These are phyloP conservation scores for Aureobasidium sp. DNA, from an alignment of 2,329 filamentous ascomycete species.

Conservation along the genomic window DNA sequence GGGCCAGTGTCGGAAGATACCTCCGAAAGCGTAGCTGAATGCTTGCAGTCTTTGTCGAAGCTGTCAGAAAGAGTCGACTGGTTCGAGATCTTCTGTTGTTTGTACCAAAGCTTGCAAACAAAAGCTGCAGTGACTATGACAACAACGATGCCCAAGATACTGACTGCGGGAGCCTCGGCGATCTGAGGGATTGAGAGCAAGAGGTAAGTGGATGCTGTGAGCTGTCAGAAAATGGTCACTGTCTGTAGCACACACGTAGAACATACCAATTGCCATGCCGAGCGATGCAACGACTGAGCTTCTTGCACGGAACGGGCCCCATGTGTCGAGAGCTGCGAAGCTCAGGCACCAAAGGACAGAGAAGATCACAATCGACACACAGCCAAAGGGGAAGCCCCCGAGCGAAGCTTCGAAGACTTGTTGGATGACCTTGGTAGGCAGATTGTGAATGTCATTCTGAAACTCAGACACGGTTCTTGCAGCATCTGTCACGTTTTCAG, in stretches of 20 bases:
- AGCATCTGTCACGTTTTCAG: conserved; percentile 8
- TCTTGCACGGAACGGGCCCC: not conserved
- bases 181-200: not conserved
- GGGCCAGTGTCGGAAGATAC: not conserved
- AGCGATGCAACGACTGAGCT: not conserved
- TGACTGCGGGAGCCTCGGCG: not conserved
- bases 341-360: not conserved
- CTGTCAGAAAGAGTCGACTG: not conserved
- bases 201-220: not conserved
- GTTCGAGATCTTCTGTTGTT: not conserved
- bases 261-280: conserved; percentile 1
- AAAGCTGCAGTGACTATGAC: not conserved
- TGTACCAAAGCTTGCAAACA: conserved; percentile 6
- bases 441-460: conserved; percentile 3
- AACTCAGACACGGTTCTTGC: conserved; percentile 5
- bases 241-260: not conserved
- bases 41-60: not conserved
- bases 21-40: not conserved
- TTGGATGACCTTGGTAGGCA: not conserved
- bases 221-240: not conserved
- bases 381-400: not conserved
- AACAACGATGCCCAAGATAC: not conserved
- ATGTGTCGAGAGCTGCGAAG: conserved; percentile 7
- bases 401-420: conserved; percentile 2
- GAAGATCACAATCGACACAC: not conserved